A percentile compares a stretch with the other conserved stretches of the same genome.
Evolutionary conservation across 2,329 filamentous ascomycete species (phyloP).

Genomic region (Colletotrichum musae): DNA sequence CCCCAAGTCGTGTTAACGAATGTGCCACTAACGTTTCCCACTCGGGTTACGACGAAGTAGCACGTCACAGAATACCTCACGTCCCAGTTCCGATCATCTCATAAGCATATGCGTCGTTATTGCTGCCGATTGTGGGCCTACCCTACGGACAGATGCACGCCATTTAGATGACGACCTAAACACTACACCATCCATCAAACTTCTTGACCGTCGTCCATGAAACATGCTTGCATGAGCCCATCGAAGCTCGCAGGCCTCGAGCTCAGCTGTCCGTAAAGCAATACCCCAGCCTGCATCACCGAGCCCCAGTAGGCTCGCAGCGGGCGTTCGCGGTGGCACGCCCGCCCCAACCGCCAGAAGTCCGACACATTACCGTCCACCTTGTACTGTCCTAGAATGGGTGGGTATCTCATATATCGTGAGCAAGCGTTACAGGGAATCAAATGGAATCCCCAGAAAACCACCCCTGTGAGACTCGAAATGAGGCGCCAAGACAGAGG

Average conservation of each 20-base stretch:
- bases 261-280: neutral
- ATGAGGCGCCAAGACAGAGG: neutral
- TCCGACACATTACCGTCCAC: slow-evolving; percentile 33
- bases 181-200: slow-evolving; percentile 4
- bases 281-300: neutral
- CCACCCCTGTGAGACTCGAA: neutral
- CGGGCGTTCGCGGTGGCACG: neutral
- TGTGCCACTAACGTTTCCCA: no score
- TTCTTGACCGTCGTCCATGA: slow-evolving; percentile 6
- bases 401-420: slow-evolving; percentile 40
- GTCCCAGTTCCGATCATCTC: neutral
- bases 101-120: slow-evolving; percentile 35
- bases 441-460: slow-evolving; percentile 17
- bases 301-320: neutral
- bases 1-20: no score
- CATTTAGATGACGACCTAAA: slow-evolving; percentile 13
- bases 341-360: slow-evolving; percentile 5
- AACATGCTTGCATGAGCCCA: neutral
- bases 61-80: no score
- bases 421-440: slow-evolving; percentile 34
- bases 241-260: slow-evolving; percentile 12
- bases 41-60: no score
- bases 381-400: slow-evolving; percentile 25
- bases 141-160: slow-evolving; percentile 26
- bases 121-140: slow-evolving; percentile 24